Conservation (phyloP, 2,329 filamentous ascomycete species). For the Sarocladium brachiariae region DNA sequence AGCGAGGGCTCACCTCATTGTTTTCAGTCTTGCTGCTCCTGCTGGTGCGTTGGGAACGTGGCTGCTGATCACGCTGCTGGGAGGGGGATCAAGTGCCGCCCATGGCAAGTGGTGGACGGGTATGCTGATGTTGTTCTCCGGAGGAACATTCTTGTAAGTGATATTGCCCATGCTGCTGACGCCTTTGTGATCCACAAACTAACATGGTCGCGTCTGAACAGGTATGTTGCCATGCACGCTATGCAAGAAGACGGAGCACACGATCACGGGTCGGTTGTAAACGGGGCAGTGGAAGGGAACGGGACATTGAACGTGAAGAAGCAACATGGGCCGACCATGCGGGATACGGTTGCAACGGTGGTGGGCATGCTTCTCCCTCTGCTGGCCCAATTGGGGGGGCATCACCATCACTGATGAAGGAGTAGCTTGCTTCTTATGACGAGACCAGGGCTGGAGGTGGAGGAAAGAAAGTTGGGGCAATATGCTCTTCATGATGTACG, state of each 20-base stretch:
- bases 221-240: slow-evolving; percentile 96
- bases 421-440: too few relatives aligned
- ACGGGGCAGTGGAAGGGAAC: slow-evolving; percentile 42
- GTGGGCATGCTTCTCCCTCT: slow-evolving; percentile 73
- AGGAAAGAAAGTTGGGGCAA: too few relatives aligned
- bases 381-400: slow-evolving; percentile 61
- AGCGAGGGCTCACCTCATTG: slow-evolving; percentile 74
- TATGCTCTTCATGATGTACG: neutral
- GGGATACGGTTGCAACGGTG: slow-evolving; percentile 64
- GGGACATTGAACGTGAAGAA: slow-evolving; percentile 29
- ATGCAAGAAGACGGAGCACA: slow-evolving; percentile 73
- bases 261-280: slow-evolving; percentile 40
- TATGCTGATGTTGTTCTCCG: slow-evolving; percentile 88
- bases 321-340: slow-evolving; percentile 51
- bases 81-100: slow-evolving; percentile 53
- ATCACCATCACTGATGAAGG: slow-evolving; percentile 52
- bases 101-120: slow-evolving; percentile 82
- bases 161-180: neutral
- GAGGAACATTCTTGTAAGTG: slow-evolving; percentile 86
- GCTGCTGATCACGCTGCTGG: slow-evolving; percentile 67
- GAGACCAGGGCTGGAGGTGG: too few relatives aligned
- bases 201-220: slow-evolving; percentile 26
- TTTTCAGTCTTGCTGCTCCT: slow-evolving; percentile 89
- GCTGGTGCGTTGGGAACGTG: slow-evolving; percentile 80
- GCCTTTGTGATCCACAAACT: neutral